These are phyloP conservation scores for Andrographis paniculata DNA, from an alignment of 305 asterid species.

Conservation along the genomic window DNA sequence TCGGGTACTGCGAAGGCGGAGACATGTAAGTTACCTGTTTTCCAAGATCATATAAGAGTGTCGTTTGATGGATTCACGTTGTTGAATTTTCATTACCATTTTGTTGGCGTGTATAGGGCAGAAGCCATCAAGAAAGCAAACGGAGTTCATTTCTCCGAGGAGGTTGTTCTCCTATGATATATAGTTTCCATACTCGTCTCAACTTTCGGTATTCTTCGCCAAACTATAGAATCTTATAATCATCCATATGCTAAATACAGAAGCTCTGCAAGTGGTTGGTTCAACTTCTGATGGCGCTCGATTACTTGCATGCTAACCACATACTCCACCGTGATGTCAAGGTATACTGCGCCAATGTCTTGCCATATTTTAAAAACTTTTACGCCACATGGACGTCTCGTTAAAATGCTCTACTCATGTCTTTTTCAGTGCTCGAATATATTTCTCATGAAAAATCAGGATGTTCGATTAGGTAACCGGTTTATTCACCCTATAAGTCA, in stretches of 20 bases:
- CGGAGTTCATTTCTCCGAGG: constrained; percentile 86
- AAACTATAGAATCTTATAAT: constrained; percentile 8
- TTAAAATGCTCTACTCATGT: constrained; percentile 11
- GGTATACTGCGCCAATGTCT: constrained; percentile 29
- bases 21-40: constrained; percentile 71
- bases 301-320: constrained; percentile 82
- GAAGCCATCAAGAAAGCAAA: constrained; percentile 85
- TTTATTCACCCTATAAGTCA: neutral
- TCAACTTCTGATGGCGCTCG: constrained; percentile 91
- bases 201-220: constrained; percentile 5
- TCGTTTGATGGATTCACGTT: constrained; percentile 3
- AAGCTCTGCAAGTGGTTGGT: constrained; percentile 95
- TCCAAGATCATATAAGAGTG: neutral
- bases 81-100: constrained; percentile 12
- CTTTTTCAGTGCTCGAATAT: constrained; percentile 86
- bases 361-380: neutral
- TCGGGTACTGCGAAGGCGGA: constrained; percentile 98
- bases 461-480: constrained; percentile 80
- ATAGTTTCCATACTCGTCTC: neutral
- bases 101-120: constrained; percentile 47
- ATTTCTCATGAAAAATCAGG: constrained; percentile 87
- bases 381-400: too few species aligned
- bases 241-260: constrained; percentile 39
- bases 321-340: constrained; percentile 98
- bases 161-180: constrained; percentile 34